A percentile compares a stretch with the other conserved stretches of the same genome.
Evolutionary conservation across 192 early-diverging fungal species (phyloP).

Genomic region (Paraglomus brasilianum): DNA sequence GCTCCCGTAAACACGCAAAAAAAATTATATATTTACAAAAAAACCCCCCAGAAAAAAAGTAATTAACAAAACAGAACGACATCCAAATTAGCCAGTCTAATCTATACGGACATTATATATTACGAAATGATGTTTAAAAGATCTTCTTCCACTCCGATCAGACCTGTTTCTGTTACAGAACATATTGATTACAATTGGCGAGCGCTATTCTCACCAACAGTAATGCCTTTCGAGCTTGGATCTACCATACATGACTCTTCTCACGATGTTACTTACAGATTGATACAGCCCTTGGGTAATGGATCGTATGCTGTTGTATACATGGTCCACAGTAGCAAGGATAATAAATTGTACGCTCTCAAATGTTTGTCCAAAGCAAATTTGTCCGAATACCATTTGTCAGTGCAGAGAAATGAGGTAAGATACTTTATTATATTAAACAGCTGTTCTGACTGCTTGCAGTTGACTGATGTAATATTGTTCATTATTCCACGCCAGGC

Average conservation of each 20-base stretch:
- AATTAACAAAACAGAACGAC: neutral
- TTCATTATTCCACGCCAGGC: neutral
- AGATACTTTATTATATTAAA: constrained; percentile 9
- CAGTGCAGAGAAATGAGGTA: constrained; percentile 67
- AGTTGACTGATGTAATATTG: constrained; percentile 19
- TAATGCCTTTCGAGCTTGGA: constrained; percentile 25
- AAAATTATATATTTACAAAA: constrained; percentile 8
- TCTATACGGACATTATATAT: neutral
- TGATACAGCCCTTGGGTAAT: constrained; percentile 60
- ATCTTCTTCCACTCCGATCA: constrained; percentile 3
- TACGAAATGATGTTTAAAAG: constrained; percentile 25
- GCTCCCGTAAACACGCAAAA: neutral
- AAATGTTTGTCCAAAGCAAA: constrained; percentile 72
- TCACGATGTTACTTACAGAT: neutral
- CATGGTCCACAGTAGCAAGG: constrained; percentile 57
- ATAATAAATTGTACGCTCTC: constrained; percentile 61
- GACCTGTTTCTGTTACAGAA: neutral
- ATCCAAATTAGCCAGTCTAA: neutral
- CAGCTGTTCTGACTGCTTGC: neutral
- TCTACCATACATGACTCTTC: constrained; percentile 16
- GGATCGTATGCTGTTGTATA: constrained; percentile 80
- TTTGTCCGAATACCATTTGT: constrained; percentile 60
- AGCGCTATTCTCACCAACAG: constrained; percentile 1
- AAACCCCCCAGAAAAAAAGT: neutral
- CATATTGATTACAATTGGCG: constrained; percentile 2